Evolutionary conservation across 2,329 filamentous ascomycete species (phyloP).

Genomic region (Ceratocystis papillata): DNA sequence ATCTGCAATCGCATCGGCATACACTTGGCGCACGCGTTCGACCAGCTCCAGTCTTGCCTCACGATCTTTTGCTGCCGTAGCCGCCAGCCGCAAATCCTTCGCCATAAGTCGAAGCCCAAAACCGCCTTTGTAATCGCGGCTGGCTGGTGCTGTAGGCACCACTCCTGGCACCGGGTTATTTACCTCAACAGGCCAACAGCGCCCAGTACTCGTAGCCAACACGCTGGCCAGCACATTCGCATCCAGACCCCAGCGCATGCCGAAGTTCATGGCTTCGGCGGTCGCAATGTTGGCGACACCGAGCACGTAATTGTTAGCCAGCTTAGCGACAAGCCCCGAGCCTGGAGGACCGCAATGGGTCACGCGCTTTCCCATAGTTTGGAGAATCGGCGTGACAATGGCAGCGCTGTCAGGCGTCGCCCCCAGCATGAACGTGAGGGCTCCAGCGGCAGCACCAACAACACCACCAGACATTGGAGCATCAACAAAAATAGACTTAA

Average conservation of each 20-base stretch:
- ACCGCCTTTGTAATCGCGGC: slow-evolving; percentile 63
- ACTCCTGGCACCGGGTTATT: slow-evolving; percentile 93
- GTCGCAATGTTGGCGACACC: slow-evolving; percentile 80
- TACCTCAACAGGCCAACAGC: slow-evolving; percentile 88
- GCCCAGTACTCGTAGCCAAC: slow-evolving; percentile 89
- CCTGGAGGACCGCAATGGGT: slow-evolving; percentile 79
- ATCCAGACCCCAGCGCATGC: slow-evolving; percentile 50
- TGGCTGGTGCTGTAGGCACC: slow-evolving; percentile 62
- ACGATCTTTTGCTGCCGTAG: slow-evolving; percentile 58
- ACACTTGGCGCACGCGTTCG: slow-evolving; percentile 52
- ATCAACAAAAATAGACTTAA: slow-evolving; percentile 57
- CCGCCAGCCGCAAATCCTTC: slow-evolving; percentile 65
- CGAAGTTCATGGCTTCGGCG: slow-evolving; percentile 55
- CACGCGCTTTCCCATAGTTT: slow-evolving; percentile 75
- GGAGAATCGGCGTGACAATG: slow-evolving; percentile 55
- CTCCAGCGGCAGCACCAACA: slow-evolving; percentile 76
- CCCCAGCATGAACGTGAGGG: slow-evolving; percentile 93
- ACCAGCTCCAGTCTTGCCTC: slow-evolving; percentile 56
- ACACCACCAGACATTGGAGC: slow-evolving; percentile 96
- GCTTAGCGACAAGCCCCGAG: slow-evolving; percentile 77
- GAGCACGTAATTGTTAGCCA: slow-evolving; percentile 94
- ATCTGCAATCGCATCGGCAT: slow-evolving; percentile 52
- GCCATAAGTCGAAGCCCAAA: slow-evolving; percentile 71
- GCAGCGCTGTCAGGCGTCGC: slow-evolving; percentile 42
- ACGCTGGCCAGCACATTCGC: slow-evolving; percentile 62